Percentiles rank a stretch among this genome's conserved stretches.
Conservation (phyloP, 2,329 filamentous ascomycete species). For the Penicillium sp. region DNA sequence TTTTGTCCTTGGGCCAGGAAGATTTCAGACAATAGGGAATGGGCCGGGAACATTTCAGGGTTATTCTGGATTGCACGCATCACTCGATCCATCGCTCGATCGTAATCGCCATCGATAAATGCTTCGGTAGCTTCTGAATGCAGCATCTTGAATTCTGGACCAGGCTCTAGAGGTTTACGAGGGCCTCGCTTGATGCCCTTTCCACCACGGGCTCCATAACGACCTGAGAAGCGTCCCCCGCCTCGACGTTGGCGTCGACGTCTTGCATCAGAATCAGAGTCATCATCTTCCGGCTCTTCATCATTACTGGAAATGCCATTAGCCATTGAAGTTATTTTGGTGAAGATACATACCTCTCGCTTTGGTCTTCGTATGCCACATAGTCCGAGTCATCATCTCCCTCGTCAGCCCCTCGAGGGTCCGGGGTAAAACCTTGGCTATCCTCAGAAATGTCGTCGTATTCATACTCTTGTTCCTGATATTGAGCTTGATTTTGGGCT, state of each 20-base stretch:
- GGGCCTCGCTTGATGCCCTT: slow-evolving; percentile 49
- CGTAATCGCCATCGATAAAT: slow-evolving; percentile 50
- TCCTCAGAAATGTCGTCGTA: slow-evolving; percentile 2
- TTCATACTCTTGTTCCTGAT: slow-evolving; percentile 16
- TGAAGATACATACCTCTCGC: slow-evolving; percentile 24
- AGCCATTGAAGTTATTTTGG: background rate
- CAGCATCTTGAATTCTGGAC: slow-evolving; percentile 48
- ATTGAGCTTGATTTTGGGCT: slow-evolving; percentile 11
- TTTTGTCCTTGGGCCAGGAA: slow-evolving; percentile 57
- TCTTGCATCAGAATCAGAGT: slow-evolving; percentile 17
- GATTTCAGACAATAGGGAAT: slow-evolving; percentile 61
- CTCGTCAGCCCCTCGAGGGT: slow-evolving; percentile 8
- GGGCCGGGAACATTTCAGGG: slow-evolving; percentile 62
- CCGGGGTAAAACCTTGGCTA: background rate
- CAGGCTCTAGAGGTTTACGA: slow-evolving; percentile 48
- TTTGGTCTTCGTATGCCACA: slow-evolving; percentile 21
- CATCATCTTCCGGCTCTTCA: slow-evolving; percentile 21
- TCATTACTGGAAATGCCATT: slow-evolving; percentile 17
- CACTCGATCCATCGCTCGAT: slow-evolving; percentile 43
- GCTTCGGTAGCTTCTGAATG: slow-evolving; percentile 50
- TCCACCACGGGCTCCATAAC: slow-evolving; percentile 41
- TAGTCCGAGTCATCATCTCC: slow-evolving; percentile 28
- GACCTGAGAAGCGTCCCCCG: slow-evolving; percentile 36
- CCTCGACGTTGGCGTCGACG: slow-evolving; percentile 32
- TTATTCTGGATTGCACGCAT: slow-evolving; percentile 56